A percentile compares a stretch with the other conserved stretches of the same genome.
Evolutionary conservation across 2,329 filamentous ascomycete genomes (phyloP).

Genomic region (Monilinia fructigena): DNA sequence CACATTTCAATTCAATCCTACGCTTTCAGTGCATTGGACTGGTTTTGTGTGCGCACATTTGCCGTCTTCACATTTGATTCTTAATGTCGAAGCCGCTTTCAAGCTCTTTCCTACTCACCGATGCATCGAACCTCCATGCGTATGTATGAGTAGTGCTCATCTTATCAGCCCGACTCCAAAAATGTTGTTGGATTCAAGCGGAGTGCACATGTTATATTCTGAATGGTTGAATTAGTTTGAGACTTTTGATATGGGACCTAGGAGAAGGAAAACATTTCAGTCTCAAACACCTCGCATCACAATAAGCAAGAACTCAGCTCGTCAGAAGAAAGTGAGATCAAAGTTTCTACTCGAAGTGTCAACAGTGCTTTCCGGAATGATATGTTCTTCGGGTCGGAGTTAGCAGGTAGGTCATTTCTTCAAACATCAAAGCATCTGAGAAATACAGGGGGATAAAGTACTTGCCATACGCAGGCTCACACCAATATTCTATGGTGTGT

Average conservation of each 20-base stretch:
- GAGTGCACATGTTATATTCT: neutral
- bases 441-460: neutral
- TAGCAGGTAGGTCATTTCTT: neutral
- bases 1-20: slow-evolving; percentile 22
- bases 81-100: neutral
- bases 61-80: neutral
- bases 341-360: neutral
- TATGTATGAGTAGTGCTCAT: slow-evolving; percentile 1
- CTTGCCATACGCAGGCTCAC: slow-evolving; percentile 22
- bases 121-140: neutral
- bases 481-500: slow-evolving; percentile 21
- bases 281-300: no score
- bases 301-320: neutral
- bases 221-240: neutral
- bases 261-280: neutral
- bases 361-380: no score
- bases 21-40: slow-evolving; percentile 29
- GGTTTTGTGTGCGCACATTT: slow-evolving; percentile 19
- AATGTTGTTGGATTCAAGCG: neutral
- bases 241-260: neutral
- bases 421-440: neutral
- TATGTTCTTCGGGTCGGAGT: neutral
- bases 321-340: neutral
- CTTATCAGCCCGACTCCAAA: neutral
- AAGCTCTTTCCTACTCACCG: neutral